Evolutionary conservation across 2,329 filamentous ascomycete genomes (phyloP), one percentile per base, ranked within the genome.

Genomic region (Cladosporium sp.): DNA sequence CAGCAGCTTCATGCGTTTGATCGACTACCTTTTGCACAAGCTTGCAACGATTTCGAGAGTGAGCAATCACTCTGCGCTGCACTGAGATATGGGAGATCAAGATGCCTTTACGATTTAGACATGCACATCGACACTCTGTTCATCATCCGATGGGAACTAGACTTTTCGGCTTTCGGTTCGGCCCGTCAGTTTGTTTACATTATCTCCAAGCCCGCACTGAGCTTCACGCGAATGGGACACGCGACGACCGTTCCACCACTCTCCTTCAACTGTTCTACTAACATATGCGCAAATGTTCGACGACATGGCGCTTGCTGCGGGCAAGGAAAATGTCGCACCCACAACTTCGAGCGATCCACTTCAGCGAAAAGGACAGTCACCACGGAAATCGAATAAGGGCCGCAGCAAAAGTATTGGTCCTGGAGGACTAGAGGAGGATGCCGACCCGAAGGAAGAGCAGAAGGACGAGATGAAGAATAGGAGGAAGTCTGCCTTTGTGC

Each of bases 331-430:
- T 52, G 49, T 65, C 49, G 62, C 62, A 55, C 65, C 66, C 5
- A 39, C 53, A 20, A 57, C 55, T n/a, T 61, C 60, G 22, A 63
- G 61, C 57, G 62, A 63, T 48, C 60, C 61, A 30, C 57, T 62
- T 15, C 57, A 59, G 39, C 56, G 18, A 47, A 67, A 67, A 55
- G 64, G 52, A 20, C 27, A 30, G 8, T 55, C 55, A 11, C 53
- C 53, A 79, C 78, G 60, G 8, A 64, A 58, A 27, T 65, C 65
- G 45, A 69, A 71, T 33, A 92, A 90, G 71, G 87, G 85, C 52
- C 84, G 93, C 57, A 96, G 92, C 71, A 97, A 96, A 75, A 97
- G 92, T 71, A 84, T 98, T 59, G 93, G 93, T 2, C 92, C 93
- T 13, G 93, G 92, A 43, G 90, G 91, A 20, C 71, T 95, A 39